phyloP scores from a whole-genome alignment of 2,329 filamentous ascomycete species.

The Zymoseptoria tritici region DNA sequence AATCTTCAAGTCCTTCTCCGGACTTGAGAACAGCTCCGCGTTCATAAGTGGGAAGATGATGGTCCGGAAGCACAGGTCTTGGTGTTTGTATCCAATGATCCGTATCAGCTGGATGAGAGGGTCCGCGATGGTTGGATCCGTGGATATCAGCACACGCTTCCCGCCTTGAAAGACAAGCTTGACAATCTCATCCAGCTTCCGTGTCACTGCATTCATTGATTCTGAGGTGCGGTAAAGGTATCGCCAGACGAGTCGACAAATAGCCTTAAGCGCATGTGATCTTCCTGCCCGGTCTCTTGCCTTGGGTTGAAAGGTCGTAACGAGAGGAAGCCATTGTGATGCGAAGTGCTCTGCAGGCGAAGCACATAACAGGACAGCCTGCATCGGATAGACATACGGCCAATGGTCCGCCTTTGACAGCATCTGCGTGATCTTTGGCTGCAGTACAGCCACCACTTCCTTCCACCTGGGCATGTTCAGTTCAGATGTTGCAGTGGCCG shows the following conservation, averaged over 20 bases:
- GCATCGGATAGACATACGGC: constrained; percentile 79
- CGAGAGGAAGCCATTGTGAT: constrained; percentile 76
- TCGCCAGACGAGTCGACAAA: constrained; percentile 87
- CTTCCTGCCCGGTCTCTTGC: constrained; percentile 76
- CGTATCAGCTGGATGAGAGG: constrained; percentile 89
- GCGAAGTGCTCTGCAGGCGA: constrained; percentile 78
- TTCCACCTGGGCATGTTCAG: constrained; percentile 78
- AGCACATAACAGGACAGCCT: constrained; percentile 78
- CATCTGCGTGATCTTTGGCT: constrained; percentile 73
- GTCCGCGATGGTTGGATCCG: constrained; percentile 76
- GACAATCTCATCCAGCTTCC: constrained; percentile 85
- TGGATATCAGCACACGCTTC: constrained; percentile 72
- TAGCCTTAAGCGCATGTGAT: constrained; percentile 75
- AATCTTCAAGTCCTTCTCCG: constrained; percentile 65
- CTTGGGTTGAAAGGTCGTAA: constrained; percentile 68
- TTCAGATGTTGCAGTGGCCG: constrained; percentile 69
- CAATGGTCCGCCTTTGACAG: constrained; percentile 89
- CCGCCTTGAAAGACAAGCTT: constrained; percentile 74
- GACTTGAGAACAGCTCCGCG: constrained; percentile 67
- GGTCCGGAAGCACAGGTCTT: constrained; percentile 84
- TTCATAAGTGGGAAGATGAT: constrained; percentile 96
- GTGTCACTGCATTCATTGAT: constrained; percentile 55
- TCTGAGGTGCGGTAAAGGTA: constrained; percentile 79
- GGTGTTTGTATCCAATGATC: constrained; percentile 87
- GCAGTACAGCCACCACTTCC: constrained; percentile 71